A percentile compares a stretch with the other conserved stretches of the same genome.
These are phyloP conservation scores for Aspergillus brasiliensis DNA, from an alignment of 2,329 filamentous ascomycete species.

Conservation along the genomic window DNA sequence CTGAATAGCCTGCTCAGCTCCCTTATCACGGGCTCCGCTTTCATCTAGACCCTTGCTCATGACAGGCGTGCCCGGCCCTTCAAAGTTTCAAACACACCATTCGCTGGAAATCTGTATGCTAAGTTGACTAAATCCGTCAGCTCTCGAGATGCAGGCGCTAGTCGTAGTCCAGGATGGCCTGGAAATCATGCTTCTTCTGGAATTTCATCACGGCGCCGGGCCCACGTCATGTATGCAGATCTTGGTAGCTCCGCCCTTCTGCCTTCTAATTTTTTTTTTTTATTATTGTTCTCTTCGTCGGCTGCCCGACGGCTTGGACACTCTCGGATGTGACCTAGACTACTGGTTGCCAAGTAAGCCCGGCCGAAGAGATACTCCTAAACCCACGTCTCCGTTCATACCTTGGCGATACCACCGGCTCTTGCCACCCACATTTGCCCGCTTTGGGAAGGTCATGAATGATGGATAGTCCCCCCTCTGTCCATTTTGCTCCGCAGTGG, in stretches of 20 bases:
- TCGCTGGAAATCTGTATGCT: background rate
- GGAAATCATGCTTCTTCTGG: constrained; percentile 3
- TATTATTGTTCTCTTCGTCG: background rate
- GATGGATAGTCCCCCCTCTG: constrained; percentile 2
- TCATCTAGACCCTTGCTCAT: constrained; percentile 4
- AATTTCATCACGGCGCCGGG: background rate
- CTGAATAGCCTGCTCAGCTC: background rate
- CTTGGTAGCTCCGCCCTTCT: background rate
- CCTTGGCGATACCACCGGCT: constrained; percentile 1
- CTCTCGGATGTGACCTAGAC: constrained; percentile 4
- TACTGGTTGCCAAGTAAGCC: constrained; percentile 6
- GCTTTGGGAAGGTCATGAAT: constrained; percentile 1
- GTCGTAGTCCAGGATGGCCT: constrained; percentile 1
- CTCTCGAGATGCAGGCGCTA: constrained; percentile 1
- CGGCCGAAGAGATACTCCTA: background rate
- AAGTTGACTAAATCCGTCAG: constrained; percentile 3
- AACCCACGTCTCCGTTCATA: background rate
- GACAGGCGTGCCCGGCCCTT: background rate
- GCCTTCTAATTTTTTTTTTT: background rate
- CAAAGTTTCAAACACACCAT: constrained; percentile 1
- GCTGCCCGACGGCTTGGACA: constrained; percentile 2
- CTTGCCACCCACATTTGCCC: constrained; percentile 5
- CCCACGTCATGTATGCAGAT: constrained; percentile 1
- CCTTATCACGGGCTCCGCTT: constrained; percentile 2
- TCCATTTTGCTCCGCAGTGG: constrained; percentile 5